phyloP scores from a whole-genome alignment of 306 rosid genomes.

The Morella rubra region DNA sequence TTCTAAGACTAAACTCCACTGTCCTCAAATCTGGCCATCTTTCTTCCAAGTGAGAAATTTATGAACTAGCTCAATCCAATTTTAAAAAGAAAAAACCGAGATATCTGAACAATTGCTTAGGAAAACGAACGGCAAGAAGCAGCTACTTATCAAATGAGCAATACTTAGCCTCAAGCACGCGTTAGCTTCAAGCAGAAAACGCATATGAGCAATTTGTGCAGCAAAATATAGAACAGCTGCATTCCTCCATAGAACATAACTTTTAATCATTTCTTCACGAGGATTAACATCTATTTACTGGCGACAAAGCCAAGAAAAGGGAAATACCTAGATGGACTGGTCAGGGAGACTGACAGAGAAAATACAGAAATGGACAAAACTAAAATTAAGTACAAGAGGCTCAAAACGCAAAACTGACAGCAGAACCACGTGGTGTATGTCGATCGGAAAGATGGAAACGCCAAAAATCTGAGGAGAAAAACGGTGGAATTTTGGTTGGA shows the following conservation, averaged over 20 bases:
- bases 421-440: constrained; percentile 1
- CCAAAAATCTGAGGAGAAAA: background rate
- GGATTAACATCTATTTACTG: background rate
- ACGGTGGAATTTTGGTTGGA: constrained; percentile 11
- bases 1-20: background rate
- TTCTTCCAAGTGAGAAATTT: background rate
- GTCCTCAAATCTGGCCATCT: background rate
- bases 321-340: background rate
- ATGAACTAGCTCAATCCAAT: background rate
- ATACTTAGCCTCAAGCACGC: background rate
- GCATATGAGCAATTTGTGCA: background rate
- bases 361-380: background rate
- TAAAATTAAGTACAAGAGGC: background rate
- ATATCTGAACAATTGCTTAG: background rate
- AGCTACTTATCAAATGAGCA: background rate
- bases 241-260: background rate
- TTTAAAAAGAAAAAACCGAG: background rate
- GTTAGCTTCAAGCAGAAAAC: background rate
- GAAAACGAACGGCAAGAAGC: background rate
- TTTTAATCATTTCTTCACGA: background rate
- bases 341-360: background rate
- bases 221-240: background rate
- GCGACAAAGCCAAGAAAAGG: background rate
- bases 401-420: constrained; percentile 1
- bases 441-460: background rate